Evolutionary conservation across 768 basidiomycete species (phyloP).

Genomic region (Galerina marginata): DNA sequence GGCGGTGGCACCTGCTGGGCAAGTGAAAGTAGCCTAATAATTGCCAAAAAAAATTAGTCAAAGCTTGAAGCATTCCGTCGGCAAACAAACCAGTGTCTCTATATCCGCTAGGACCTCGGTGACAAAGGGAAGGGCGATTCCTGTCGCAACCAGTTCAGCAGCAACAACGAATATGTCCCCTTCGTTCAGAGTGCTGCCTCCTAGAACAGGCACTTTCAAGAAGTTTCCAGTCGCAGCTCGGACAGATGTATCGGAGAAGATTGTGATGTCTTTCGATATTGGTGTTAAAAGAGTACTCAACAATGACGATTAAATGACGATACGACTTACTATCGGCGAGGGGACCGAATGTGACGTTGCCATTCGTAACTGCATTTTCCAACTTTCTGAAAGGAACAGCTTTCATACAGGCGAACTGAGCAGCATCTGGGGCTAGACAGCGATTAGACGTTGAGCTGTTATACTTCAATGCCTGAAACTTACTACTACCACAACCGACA

Average conservation of each 20-base stretch:
- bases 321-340: constrained; percentile 36
- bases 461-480: neutral
- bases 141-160: constrained; percentile 30
- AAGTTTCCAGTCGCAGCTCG: constrained; percentile 35
- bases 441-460: neutral
- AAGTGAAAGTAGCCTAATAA: constrained; percentile 33
- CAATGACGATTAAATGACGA: neutral
- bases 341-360: constrained; percentile 31
- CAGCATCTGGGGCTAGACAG: constrained; percentile 22
- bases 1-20: constrained; percentile 33
- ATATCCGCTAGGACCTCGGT: constrained; percentile 36
- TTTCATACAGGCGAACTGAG: constrained; percentile 44
- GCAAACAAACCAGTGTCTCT: constrained; percentile 32
- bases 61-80: neutral
- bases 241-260: constrained; percentile 35
- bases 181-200: constrained; percentile 40
- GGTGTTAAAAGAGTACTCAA: neutral
- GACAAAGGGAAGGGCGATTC: constrained; percentile 32
- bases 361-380: constrained; percentile 37
- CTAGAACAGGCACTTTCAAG: constrained; percentile 34
- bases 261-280: constrained; percentile 31
- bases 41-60: neutral
- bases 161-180: constrained; percentile 39
- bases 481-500: constrained; percentile 41
- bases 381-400: constrained; percentile 33